Conservation (phyloP, 2,329 filamentous ascomycete genomes). For the Aspergillus ochraceoroseus region DNA sequence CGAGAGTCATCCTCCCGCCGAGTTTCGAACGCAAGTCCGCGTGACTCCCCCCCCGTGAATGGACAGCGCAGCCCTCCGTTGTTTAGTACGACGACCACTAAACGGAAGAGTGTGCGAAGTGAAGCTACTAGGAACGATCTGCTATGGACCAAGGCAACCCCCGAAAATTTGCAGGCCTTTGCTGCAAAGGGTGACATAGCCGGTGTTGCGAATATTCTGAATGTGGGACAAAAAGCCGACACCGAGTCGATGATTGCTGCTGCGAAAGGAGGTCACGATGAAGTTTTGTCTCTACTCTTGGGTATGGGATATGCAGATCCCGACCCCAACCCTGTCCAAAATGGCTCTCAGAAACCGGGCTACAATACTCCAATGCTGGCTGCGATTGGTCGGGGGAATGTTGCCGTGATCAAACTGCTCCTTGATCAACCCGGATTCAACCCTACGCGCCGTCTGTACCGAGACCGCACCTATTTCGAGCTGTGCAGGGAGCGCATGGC, state of each 20-base stretch:
- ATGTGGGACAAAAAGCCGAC: constrained; percentile 57
- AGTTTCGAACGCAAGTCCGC: constrained; percentile 44
- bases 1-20: constrained; percentile 42
- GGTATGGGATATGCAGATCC: constrained; percentile 62
- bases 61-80: constrained; percentile 42
- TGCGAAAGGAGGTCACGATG: constrained; percentile 83
- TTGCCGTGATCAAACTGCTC: constrained; percentile 76
- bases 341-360: constrained; percentile 54
- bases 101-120: constrained; percentile 47
- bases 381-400: constrained; percentile 82
- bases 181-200: constrained; percentile 49
- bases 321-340: constrained; percentile 63
- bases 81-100: constrained; percentile 27
- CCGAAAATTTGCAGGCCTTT: constrained; percentile 47
- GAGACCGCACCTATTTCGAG: constrained; percentile 78
- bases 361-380: constrained; percentile 89
- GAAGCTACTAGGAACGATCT: constrained; percentile 49
- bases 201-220: constrained; percentile 48
- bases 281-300: constrained; percentile 73
- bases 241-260: constrained; percentile 85
- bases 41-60: constrained; percentile 41
- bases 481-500: constrained; percentile 77
- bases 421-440: constrained; percentile 75
- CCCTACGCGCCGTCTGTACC: constrained; percentile 66
- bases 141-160: constrained; percentile 49